A percentile compares a stretch with the other conserved stretches of the same genome.
phyloP scores from a whole-genome alignment of 129 eudicot species.

The Kitagawia praeruptora region DNA sequence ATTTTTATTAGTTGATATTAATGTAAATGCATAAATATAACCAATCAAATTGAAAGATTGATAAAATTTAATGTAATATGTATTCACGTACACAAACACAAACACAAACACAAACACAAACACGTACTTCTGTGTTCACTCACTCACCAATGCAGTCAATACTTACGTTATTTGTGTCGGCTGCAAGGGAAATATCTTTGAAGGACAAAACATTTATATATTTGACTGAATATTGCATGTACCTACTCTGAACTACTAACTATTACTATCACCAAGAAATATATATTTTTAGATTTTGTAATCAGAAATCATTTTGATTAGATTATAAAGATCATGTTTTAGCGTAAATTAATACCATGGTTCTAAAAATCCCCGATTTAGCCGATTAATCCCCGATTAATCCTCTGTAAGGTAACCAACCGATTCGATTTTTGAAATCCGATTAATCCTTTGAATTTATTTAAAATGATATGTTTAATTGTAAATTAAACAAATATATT shows the following conservation, averaged over 20 bases:
- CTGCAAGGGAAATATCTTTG: neutral
- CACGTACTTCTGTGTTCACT: neutral
- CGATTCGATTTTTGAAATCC: no score
- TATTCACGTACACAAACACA: no score
- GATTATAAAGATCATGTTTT: neutral
- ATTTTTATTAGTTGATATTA: no score
- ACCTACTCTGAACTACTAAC: conserved; percentile 7
- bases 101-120: neutral
- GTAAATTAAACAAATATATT: no score
- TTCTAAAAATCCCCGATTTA: no score
- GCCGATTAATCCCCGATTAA: no score
- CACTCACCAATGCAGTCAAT: neutral
- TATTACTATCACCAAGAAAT: neutral
- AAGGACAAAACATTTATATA: neutral
- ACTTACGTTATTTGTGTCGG: neutral
- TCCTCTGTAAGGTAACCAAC: no score
- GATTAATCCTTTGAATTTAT: no score
- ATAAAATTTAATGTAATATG: no score
- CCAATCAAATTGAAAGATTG: no score
- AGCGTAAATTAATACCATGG: neutral
- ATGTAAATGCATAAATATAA: no score
- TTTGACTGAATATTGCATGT: neutral
- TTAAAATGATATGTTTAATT: no score
- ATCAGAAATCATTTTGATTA: neutral
- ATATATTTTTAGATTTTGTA: neutral